Base-by-base conservation (phyloP, 2,329 filamentous ascomycete genomes). In the Balansia obtecta region DNA sequence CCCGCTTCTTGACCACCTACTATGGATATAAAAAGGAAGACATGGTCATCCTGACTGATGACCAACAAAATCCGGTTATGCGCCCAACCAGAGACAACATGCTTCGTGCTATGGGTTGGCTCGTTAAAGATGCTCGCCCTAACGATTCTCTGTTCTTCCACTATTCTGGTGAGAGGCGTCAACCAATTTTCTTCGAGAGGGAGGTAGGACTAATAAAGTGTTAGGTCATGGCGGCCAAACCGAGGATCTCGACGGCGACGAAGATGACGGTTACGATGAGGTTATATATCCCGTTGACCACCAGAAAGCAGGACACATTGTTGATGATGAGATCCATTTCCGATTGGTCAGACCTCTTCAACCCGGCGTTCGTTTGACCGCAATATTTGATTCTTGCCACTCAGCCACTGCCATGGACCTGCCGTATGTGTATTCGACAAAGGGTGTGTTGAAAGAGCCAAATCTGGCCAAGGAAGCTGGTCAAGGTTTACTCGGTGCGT, bases 351-450 rank as follows among this genome's bases (percentile, higher is more conserved):
- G 74, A 49, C 77, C 87, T 3, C 75, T 98, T 13, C 77, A 81
- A 58, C 77, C 88, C 2, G 93, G 93, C 61, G 91, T 96, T 32
- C 85, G 91, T 71, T 70, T 88, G 51, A 89, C 85, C 1, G 84
- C 85, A 60, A 88, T 89, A 62, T 89, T 89, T 65, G 85, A 89
- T 67, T 87, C 83, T 6, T 89, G 85, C 66, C 85, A 89, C 68
- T 88, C 85, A 0, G 85, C 85, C 40, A 87, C 85, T 3, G 83
- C 82, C 40, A 74, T 89, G 66, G 85, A 89, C 61, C 73, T 89
- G 51, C 85, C 85, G 7, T 89, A 88, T 69, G 76, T 88, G 53
- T 89, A 89, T 76, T 86, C 81, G 52, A 89, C 85, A 55, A 84
- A 87, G 69, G 85, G 85, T 63, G 75, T 87, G 40, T 78, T 88